phyloP scores from a whole-genome alignment of 2,329 filamentous ascomycete species.

The Sarocladium oryzae region DNA sequence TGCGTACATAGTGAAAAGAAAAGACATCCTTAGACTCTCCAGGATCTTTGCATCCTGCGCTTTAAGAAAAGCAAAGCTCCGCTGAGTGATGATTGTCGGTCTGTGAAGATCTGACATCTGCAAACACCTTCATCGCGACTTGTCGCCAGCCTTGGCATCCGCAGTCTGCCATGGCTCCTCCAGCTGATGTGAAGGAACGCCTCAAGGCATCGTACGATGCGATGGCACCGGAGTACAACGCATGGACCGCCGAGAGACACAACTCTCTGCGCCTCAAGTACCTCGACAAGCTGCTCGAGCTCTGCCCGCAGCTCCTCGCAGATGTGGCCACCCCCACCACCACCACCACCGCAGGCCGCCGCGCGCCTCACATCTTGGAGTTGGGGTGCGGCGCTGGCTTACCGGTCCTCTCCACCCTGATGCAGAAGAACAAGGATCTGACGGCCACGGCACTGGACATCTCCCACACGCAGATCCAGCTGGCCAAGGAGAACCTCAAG shows the following conservation, averaged over 20 bases:
- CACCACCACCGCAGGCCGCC: no score
- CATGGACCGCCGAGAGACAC: conserved; percentile 30
- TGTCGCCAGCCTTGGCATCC: not conserved
- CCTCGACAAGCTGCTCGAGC: conserved; percentile 24
- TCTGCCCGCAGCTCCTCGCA: conserved; percentile 17
- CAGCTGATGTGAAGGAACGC: conserved; percentile 29
- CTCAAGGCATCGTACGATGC: conserved; percentile 32
- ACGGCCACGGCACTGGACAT: conserved; percentile 32
- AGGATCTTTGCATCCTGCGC: not conserved
- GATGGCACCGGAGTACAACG: conserved; percentile 33
- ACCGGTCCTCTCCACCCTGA: conserved; percentile 28
- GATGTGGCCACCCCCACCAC: conserved; percentile 10
- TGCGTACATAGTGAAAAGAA: not conserved
- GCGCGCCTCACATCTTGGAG: conserved; percentile 25
- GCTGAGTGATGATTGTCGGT: no score
- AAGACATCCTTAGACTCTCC: not conserved
- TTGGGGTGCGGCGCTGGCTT: conserved; percentile 35
- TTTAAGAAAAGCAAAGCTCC: conserved; percentile 7
- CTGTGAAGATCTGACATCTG: not conserved
- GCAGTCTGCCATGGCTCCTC: conserved; percentile 7
- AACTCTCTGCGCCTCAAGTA: conserved; percentile 25
- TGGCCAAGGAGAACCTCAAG: conserved; percentile 22
- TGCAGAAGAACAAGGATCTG: conserved; percentile 18
- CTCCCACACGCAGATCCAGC: conserved; percentile 30
- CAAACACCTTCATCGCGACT: not conserved